A percentile compares a stretch with the other conserved stretches of the same genome.
phyloP scores from a whole-genome alignment of 148 eudicot species.

The Talinum fruticosum region DNA sequence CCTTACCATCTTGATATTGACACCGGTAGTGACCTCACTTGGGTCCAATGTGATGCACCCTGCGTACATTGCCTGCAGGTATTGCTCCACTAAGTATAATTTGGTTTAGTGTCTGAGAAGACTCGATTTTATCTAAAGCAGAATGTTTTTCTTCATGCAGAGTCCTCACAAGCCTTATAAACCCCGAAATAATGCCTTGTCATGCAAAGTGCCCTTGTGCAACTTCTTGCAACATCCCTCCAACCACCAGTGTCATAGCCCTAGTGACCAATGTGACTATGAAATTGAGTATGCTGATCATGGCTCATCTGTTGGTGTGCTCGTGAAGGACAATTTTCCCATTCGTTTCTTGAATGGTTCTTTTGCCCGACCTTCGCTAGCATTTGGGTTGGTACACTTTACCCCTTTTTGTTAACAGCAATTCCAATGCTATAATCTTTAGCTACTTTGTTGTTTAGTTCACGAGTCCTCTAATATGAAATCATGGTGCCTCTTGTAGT shows the following conservation, averaged over 20 bases:
- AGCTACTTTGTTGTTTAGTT: neutral
- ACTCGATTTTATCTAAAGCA: neutral
- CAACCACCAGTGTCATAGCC: slow-evolving; percentile 41
- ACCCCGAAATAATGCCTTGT: slow-evolving; percentile 54
- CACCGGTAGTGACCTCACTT: slow-evolving; percentile 88
- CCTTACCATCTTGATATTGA: slow-evolving; percentile 78
- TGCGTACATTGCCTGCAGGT: slow-evolving; percentile 71
- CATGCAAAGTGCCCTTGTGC: slow-evolving; percentile 66
- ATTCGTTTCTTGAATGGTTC: slow-evolving; percentile 57
- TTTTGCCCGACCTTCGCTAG: slow-evolving; percentile 38
- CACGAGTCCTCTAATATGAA: neutral
- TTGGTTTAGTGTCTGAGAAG: neutral
- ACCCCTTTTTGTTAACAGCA: neutral
- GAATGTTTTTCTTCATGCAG: slow-evolving; percentile 33
- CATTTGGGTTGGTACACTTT: slow-evolving; percentile 59
- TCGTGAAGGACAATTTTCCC: slow-evolving; percentile 58
- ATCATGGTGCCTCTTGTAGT: slow-evolving; percentile 38
- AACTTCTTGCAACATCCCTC: slow-evolving; percentile 46
- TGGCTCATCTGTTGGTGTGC: slow-evolving; percentile 79
- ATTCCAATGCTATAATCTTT: neutral
- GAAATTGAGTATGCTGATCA: slow-evolving; percentile 78
- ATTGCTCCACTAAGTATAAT: slow-evolving; percentile 7
- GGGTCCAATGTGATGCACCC: slow-evolving; percentile 96
- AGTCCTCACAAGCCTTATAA: slow-evolving; percentile 82
- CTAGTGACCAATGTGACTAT: slow-evolving; percentile 84